Conservation (phyloP, 495 filamentous ascomycete species). For the Penicillium fimorum region DNA sequence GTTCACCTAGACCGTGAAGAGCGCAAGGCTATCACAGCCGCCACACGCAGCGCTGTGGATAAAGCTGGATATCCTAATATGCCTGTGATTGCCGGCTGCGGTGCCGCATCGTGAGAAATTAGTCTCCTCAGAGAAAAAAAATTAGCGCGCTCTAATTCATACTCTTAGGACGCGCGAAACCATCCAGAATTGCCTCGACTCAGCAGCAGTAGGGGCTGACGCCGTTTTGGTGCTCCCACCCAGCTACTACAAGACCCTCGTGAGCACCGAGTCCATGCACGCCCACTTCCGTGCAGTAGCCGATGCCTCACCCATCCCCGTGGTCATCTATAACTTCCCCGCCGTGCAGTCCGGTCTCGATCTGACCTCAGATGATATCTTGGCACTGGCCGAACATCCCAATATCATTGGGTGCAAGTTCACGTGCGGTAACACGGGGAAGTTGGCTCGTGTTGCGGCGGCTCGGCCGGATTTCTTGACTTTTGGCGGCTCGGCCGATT, state of each 20-base stretch:
- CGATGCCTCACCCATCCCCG: slow-evolving; percentile 75
- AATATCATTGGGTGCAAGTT: slow-evolving; percentile 92
- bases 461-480: slow-evolving; percentile 67
- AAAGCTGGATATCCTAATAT: slow-evolving; percentile 63
- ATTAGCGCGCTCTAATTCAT: too few relatives aligned
- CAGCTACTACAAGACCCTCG: slow-evolving; percentile 74
- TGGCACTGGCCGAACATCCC: slow-evolving; percentile 68
- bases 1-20: slow-evolving; percentile 74
- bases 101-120: slow-evolving; percentile 57
- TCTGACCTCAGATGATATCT: slow-evolving; percentile 76
- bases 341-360: slow-evolving; percentile 79
- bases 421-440: slow-evolving; percentile 93
- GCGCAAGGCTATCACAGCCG: slow-evolving; percentile 65
- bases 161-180: slow-evolving; percentile 65
- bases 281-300: slow-evolving; percentile 79
- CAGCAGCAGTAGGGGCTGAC: slow-evolving; percentile 72
- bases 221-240: slow-evolving; percentile 84
- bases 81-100: slow-evolving; percentile 83
- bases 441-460: slow-evolving; percentile 75
- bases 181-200: slow-evolving; percentile 74
- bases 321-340: slow-evolving; percentile 94
- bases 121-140: too few relatives aligned
- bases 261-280: slow-evolving; percentile 55
- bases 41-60: slow-evolving; percentile 74
- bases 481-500: slow-evolving; percentile 87